phyloP scores from a whole-genome alignment of 179 eudicot genomes.

The Spinacia oleracea region DNA sequence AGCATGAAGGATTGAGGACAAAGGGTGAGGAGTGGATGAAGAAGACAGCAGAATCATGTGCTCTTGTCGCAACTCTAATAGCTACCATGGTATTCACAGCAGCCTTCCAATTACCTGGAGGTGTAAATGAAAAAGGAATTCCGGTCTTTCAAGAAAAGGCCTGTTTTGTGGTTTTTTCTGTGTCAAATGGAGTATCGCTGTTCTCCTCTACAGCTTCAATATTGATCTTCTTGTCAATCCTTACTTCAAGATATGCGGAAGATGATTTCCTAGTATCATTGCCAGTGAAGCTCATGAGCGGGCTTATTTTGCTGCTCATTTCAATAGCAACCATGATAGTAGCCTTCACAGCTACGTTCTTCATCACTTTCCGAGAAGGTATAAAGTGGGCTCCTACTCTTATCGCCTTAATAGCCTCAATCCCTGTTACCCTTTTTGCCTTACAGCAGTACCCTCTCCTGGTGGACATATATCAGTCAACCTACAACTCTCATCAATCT shows the following conservation, averaged over 20 bases:
- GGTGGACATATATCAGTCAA: conserved; percentile 25
- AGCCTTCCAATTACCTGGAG: conserved; percentile 21
- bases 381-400: conserved; percentile 19
- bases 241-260: conserved; percentile 16
- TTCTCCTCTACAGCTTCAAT: conserved; percentile 16
- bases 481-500: conserved; percentile 17
- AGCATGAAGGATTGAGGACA: conserved; percentile 22
- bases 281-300: conserved; percentile 16
- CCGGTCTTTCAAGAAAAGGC: neutral
- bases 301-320: conserved; percentile 18
- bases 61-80: conserved; percentile 25
- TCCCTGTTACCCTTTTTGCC: conserved; percentile 26
- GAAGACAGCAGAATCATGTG: conserved; percentile 24
- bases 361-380: conserved; percentile 24
- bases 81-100: conserved; percentile 21
- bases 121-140: neutral
- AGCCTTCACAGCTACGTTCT: conserved; percentile 32
- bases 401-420: conserved; percentile 15
- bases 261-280: conserved; percentile 10
- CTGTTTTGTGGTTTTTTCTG: conserved; percentile 10
- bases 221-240: conserved; percentile 18
- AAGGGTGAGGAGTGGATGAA: conserved; percentile 30
- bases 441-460: conserved; percentile 24
- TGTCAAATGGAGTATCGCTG: conserved; percentile 14
- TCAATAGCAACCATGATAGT: conserved; percentile 31